Conservation (phyloP, 257 asterid genomes). For the Petunia secreta region DNA sequence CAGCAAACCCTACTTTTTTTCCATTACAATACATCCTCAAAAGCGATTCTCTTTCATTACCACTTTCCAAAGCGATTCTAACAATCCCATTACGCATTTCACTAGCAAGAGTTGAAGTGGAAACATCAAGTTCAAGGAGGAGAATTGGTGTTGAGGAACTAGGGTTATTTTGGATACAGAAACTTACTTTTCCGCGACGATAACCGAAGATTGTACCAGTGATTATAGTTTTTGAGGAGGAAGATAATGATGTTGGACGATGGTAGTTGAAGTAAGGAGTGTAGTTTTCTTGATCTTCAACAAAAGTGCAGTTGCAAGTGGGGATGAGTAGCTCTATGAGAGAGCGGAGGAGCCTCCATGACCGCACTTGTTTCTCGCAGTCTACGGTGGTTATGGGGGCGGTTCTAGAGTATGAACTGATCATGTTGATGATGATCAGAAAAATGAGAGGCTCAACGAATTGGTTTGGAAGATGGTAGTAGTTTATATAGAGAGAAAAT, state of each 20-base stretch:
- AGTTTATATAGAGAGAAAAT: constrained; percentile 15
- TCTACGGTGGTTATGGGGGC: constrained; percentile 48
- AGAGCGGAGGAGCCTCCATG: constrained; percentile 75
- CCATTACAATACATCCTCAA: constrained; percentile 69
- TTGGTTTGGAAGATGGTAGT: not conserved
- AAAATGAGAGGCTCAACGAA: constrained; percentile 9
- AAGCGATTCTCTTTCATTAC: constrained; percentile 31
- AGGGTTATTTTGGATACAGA: constrained; percentile 61
- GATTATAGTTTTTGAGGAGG: constrained; percentile 25
- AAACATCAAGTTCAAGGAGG: constrained; percentile 59
- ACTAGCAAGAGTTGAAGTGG: constrained; percentile 56
- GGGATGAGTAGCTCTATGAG: constrained; percentile 57
- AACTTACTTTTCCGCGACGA: constrained; percentile 55
- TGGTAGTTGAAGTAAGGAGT: not conserved
- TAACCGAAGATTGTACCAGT: constrained; percentile 52
- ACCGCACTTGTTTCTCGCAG: constrained; percentile 67
- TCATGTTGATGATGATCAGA: constrained; percentile 26
- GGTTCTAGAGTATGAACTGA: constrained; percentile 31
- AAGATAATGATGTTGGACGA: not conserved
- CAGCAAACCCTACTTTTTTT: constrained; percentile 54
- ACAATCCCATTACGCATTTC: constrained; percentile 61
- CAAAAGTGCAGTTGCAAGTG: constrained; percentile 54
- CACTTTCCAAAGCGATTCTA: constrained; percentile 54
- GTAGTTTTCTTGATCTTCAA: constrained; percentile 32
- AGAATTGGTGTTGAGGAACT: constrained; percentile 46